These are phyloP conservation scores for Kodamaea sp. DNA, from an alignment of 1,139 yeast species.

Conservation along the genomic window DNA sequence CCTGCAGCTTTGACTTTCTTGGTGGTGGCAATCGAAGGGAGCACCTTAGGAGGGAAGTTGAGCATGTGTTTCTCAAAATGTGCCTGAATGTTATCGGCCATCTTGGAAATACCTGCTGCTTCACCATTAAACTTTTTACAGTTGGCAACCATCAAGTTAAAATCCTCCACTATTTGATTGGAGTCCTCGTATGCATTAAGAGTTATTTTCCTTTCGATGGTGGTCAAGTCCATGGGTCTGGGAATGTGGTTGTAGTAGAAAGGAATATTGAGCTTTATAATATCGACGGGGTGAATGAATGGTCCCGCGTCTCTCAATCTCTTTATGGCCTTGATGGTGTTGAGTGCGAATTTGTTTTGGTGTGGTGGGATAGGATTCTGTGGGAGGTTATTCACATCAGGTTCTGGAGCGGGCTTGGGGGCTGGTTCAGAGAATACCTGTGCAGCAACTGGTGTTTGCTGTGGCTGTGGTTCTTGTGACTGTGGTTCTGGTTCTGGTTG, in stretches of 20 bases:
- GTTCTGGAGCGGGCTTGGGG: constrained; percentile 70
- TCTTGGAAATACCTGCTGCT: constrained; percentile 77
- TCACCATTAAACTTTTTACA: constrained; percentile 86
- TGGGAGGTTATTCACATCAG: constrained; percentile 70
- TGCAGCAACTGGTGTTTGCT: constrained; percentile 5
- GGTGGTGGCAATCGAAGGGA: constrained; percentile 32
- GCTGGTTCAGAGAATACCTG: constrained; percentile 50
- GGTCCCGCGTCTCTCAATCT: constrained; percentile 92
- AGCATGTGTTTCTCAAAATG: constrained; percentile 92
- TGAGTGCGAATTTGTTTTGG: constrained; percentile 71
- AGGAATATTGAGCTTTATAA: constrained; percentile 84
- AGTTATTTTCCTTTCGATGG: constrained; percentile 79
- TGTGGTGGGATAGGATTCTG: constrained; percentile 79
- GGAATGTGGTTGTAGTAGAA: constrained; percentile 80
- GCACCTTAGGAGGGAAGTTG: constrained; percentile 83
- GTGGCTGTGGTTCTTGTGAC: neutral
- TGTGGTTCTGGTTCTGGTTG: constrained; percentile 5
- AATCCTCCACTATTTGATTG: constrained; percentile 71
- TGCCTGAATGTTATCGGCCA: constrained; percentile 89
- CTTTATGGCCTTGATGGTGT: constrained; percentile 77
- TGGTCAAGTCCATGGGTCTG: constrained; percentile 91
- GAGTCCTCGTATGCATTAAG: constrained; percentile 72
- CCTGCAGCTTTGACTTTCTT: constrained; percentile 10
- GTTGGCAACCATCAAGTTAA: constrained; percentile 81
- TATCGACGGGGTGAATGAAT: constrained; percentile 87